phyloP scores from a whole-genome alignment of 208 protist species.

The Leishmania gerbilli region DNA sequence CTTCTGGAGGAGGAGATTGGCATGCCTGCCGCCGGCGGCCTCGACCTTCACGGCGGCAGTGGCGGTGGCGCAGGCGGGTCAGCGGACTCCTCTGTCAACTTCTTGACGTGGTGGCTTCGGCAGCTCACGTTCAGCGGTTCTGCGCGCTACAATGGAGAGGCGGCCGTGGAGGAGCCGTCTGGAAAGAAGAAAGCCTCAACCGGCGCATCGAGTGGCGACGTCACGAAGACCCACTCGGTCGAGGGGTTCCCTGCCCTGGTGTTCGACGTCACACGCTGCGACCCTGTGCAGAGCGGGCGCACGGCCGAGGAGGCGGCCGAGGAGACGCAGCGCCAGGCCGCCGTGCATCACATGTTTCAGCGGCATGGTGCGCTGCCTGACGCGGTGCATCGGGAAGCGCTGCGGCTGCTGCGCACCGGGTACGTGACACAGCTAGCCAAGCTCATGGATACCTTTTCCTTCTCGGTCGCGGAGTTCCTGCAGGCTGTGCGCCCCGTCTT shows the following conservation, averaged over 20 bases:
- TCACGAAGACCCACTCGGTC: neutral
- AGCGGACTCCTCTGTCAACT: slow-evolving; percentile 2
- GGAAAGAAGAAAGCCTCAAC: neutral
- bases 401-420: slow-evolving; percentile 32
- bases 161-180: slow-evolving; percentile 4
- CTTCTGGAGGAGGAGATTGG: slow-evolving; percentile 56
- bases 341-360: slow-evolving; percentile 33
- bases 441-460: slow-evolving; percentile 37
- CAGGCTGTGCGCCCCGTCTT: slow-evolving; percentile 1
- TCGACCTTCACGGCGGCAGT: neutral
- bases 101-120: slow-evolving; percentile 37
- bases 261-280: slow-evolving; percentile 19
- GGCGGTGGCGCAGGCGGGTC: neutral
- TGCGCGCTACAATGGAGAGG: slow-evolving; percentile 13
- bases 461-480: slow-evolving; percentile 27
- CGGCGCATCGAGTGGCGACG: too few species aligned
- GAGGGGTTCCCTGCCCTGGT: slow-evolving; percentile 27
- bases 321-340: slow-evolving; percentile 29
- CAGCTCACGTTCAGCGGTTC: slow-evolving; percentile 26
- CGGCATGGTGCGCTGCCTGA: slow-evolving; percentile 22
- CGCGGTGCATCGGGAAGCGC: slow-evolving; percentile 28
- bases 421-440: slow-evolving; percentile 29
- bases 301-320: slow-evolving; percentile 22
- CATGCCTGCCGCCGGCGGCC: slow-evolving; percentile 26
- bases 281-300: slow-evolving; percentile 7